Evolutionary conservation across 805 yeast genomes (phyloP), one percentile per base, ranked within the genome.

Genomic region (Kockiozyma suomiensis): DNA sequence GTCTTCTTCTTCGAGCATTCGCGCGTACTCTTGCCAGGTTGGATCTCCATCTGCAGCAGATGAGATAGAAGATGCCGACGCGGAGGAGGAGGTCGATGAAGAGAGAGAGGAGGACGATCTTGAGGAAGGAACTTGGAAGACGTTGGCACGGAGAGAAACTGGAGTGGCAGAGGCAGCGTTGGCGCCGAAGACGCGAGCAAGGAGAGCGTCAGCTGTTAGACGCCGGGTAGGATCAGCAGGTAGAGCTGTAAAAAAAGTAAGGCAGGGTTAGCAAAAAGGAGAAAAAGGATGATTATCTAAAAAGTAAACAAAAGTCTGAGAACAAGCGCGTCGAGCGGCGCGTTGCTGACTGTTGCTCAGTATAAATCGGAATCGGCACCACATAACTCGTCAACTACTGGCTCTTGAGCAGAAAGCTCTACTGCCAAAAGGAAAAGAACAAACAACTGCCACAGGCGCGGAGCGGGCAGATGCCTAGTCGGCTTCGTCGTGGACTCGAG

Each of bases 21-120:
- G 38, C 15, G 65, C 65, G 41, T 61, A 62, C 30, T 61, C 66
- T 38, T 61, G 54, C 66, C 66, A 61, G 33, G 62, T 38, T 5
- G 57, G 50, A 41, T 62, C 61, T 7, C 38, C 40, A 13, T 43
- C 57, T 19, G 61, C 40, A 4, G 56, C 41, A 8, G 43, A 28
- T 23, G 53, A 33, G 28, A 59, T 30, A 6, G 60, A 49, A 15
- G 51, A 40, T 7, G 66, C 56, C 17, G 61, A 32, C 21, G 43
- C 46, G n/a, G 56, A 35, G n/a, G 66, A 43, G 37, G 61, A 48
- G 15, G 56, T 17, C 10, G 60, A 54, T 2, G 62, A 43, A 4
- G 49, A 35, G 19, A 63, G 47, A 26, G 62, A 50, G 19, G 65
- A 37, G 23, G 65, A 61, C 10, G 57, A 49, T 8, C 15, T 1